phyloP scores from a whole-genome alignment of 2,329 filamentous ascomycete species.

The Pseudogymnoascus sp. region DNA sequence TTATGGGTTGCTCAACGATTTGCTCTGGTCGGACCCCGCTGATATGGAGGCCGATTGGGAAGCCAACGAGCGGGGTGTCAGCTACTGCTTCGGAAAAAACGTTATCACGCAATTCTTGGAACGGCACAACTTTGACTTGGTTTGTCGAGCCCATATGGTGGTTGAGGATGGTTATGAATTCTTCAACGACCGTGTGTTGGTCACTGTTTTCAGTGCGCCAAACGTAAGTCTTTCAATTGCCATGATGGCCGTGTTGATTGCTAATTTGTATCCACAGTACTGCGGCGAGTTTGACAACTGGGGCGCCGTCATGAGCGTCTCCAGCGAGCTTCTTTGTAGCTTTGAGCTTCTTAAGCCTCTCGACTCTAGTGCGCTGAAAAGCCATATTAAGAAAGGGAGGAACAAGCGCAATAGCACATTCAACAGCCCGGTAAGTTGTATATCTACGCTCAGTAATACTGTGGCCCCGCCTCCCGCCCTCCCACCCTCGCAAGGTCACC shows the following conservation, averaged over 20 bases:
- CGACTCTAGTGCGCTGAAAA: conserved; percentile 93
- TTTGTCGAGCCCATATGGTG: conserved; percentile 97
- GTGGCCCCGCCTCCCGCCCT: not conserved
- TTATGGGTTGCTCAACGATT: conserved; percentile 88
- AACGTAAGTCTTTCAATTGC: conserved; percentile 61
- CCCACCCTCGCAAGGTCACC: not conserved
- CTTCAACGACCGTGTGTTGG: conserved; percentile 87
- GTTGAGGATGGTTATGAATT: conserved; percentile 99
- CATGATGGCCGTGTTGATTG: not conserved
- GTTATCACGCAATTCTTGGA: conserved; percentile 95
- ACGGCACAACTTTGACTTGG: conserved; percentile 91
- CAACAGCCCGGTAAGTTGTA: conserved; percentile 59
- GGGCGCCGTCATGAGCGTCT: conserved; percentile 98
- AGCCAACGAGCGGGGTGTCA: conserved; percentile 91
- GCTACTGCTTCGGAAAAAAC: conserved; percentile 97
- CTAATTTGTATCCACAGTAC: conserved; percentile 49
- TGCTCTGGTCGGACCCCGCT: conserved; percentile 94
- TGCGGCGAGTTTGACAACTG: conserved; percentile 99
- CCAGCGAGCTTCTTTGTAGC: conserved; percentile 83
- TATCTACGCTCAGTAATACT: not conserved
- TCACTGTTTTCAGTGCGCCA: conserved; percentile 95
- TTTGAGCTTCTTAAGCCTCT: conserved; percentile 95
- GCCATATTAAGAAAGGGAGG: conserved; percentile 95
- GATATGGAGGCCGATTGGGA: conserved; percentile 99
- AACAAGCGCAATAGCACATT: conserved; percentile 92